Evolutionary conservation across 2,329 filamentous ascomycete genomes (phyloP), one percentile per base, ranked within the genome.

Genomic region (Penicillium sp.): DNA sequence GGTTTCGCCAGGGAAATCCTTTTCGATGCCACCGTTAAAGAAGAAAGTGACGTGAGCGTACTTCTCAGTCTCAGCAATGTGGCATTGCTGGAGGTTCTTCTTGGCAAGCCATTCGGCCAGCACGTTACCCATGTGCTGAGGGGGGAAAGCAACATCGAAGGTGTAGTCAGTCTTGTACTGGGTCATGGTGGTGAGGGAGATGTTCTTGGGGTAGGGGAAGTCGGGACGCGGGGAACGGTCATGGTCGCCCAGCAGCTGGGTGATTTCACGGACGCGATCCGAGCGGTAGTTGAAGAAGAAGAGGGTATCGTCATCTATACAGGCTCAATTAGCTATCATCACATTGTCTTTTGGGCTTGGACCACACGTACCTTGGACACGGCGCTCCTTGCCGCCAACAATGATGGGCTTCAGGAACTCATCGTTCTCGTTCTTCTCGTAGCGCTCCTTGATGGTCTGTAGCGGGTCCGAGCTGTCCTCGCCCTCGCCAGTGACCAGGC

Each of bases 201-300:
- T 89, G 79, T 96, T 87, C 81, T 95, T 91, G 69, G 94, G 94
- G 82, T 93, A 97, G 47, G 90, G 84, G 83, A 97, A 96, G 77
- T 97, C 91, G 66, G 93, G 90, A 67, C 86, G 85, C 56, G 93
- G 92, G 25, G 91, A 96, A 71, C 91, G 90, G 81, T 99, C 94
- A 73, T 93, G 88, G 75, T 90, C 90, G 68, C 94, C 94, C 55
- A 99, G 82, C 45, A 99, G 84, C 80, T 97, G 94, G 50, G 92
- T 96, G 75, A 99, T 89, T 78, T 99, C 94, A 69, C 94, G 90
- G 53, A 93, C 93, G 76, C 94, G 93, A 76, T 99, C 94, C 57
- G 94, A 97, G 72, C 94, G 91, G 84, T 99, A 99, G 87, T 99
- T 99, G 90, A 99, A 99, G 86, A 97, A 97, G 86, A 97, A 97